Evolutionary conservation across 306 rosid genomes (phyloP).

Genomic region (Acacia confusa): DNA sequence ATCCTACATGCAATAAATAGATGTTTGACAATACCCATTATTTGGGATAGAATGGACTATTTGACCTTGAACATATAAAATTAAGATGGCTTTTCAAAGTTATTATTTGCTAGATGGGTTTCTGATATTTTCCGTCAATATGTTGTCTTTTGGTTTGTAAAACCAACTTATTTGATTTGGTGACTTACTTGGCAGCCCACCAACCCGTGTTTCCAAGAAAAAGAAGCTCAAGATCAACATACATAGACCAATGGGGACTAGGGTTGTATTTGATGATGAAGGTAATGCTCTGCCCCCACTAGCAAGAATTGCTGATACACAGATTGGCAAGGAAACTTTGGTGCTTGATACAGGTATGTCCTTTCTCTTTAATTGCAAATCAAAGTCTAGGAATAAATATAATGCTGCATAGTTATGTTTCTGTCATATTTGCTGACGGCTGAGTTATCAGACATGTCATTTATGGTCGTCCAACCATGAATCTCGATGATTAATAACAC

Average conservation of each 20-base stretch:
- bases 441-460: neutral
- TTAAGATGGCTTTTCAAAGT: constrained; percentile 20
- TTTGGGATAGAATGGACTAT: constrained; percentile 11
- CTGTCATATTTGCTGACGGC: constrained; percentile 3
- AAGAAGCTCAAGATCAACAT: constrained; percentile 84
- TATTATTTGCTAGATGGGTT: neutral
- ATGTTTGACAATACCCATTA: constrained; percentile 1
- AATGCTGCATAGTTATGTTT: neutral
- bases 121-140: neutral
- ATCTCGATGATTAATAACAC: neutral
- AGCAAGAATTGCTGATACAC: constrained; percentile 66
- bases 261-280: constrained; percentile 87
- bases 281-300: constrained; percentile 77
- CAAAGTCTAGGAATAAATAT: constrained; percentile 5
- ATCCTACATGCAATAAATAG: neutral
- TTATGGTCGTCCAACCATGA: neutral
- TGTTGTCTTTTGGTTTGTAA: neutral
- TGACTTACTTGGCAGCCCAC: constrained; percentile 45
- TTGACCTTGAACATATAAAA: neutral
- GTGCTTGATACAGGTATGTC: constrained; percentile 65
- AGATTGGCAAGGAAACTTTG: constrained; percentile 38
- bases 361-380: constrained; percentile 22
- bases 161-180: constrained; percentile 15
- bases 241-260: constrained; percentile 75
- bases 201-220: constrained; percentile 66